These are phyloP conservation scores for Elongisporangium prolatum DNA, from an alignment of 352 stramenopile genomes.

Conservation along the genomic window DNA sequence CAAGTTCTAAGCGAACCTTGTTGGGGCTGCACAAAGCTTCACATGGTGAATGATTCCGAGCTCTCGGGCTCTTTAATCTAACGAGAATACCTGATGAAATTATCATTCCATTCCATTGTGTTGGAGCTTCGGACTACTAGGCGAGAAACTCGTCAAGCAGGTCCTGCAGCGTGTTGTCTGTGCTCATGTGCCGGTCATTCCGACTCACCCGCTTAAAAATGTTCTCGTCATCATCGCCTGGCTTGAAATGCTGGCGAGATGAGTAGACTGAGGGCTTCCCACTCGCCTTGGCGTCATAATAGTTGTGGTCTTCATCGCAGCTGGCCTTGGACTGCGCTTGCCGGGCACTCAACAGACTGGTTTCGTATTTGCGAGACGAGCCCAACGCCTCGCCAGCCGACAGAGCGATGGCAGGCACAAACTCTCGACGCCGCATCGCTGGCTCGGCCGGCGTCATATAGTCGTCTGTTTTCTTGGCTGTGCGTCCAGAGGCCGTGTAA, in stretches of 20 bases:
- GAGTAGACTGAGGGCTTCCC: not conserved
- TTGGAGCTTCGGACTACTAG: too few species aligned
- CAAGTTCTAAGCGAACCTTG: constrained; percentile 94
- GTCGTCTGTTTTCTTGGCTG: too few species aligned
- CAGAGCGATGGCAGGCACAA: too few species aligned
- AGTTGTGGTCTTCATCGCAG: constrained; percentile 9
- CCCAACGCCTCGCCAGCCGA: not conserved
- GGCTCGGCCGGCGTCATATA: too few species aligned
- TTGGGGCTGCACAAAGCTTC: constrained; percentile 11
- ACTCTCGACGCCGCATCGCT: too few species aligned
- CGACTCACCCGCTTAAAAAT: not conserved
- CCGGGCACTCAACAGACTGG: not conserved
- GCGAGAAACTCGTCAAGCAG: constrained; percentile 69
- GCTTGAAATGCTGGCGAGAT: too few species aligned
- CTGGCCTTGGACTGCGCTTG: constrained; percentile 16
- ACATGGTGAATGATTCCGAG: constrained; percentile 14
- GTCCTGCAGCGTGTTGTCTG: constrained; percentile 56
- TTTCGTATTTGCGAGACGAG: constrained; percentile 8
- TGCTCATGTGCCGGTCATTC: constrained; percentile 10
- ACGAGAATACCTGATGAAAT: constrained; percentile 55
- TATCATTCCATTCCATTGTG: too few species aligned
- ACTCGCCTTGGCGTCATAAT: constrained; percentile 1
- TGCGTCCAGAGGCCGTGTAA: too few species aligned
- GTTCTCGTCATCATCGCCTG: too few species aligned
- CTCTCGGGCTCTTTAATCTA: constrained; percentile 11